phyloP scores from a whole-genome alignment of 129 eudicot species.

The Calendula officinalis region DNA sequence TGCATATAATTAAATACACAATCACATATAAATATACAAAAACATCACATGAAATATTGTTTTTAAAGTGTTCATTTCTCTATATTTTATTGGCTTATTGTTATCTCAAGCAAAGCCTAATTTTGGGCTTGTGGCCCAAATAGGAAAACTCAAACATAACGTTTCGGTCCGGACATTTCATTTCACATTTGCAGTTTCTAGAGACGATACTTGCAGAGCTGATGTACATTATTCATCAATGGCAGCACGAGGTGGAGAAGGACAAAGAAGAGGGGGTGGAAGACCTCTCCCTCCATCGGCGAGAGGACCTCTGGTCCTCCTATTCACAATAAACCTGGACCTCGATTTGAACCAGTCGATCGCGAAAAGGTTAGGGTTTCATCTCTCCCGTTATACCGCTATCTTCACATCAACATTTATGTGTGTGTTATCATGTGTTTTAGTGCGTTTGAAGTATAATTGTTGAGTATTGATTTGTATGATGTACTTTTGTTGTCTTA shows the following conservation, averaged over 20 bases:
- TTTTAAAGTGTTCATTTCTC: too few relatives aligned
- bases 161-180: conserved; percentile 2
- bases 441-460: neutral
- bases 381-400: conserved; percentile 7
- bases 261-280: conserved; percentile 61
- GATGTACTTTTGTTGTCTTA: neutral
- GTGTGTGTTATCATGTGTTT: neutral
- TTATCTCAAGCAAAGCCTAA: neutral
- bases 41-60: too few relatives aligned
- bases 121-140: neutral
- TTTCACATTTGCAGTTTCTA: neutral
- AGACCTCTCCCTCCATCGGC: conserved; percentile 45
- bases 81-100: neutral
- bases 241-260: conserved; percentile 54
- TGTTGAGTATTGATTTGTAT: neutral
- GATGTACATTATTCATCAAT: conserved; percentile 13
- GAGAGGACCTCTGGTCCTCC: conserved; percentile 70
- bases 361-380: conserved; percentile 74
- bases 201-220: conserved; percentile 16
- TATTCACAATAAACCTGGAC: conserved; percentile 36
- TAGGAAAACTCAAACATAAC: neutral
- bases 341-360: conserved; percentile 64
- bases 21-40: too few relatives aligned
- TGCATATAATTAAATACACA: too few relatives aligned
- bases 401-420: neutral